Evolutionary conservation across 2,329 filamentous ascomycete genomes (phyloP).

Genomic region (Myrmaecium sp.): DNA sequence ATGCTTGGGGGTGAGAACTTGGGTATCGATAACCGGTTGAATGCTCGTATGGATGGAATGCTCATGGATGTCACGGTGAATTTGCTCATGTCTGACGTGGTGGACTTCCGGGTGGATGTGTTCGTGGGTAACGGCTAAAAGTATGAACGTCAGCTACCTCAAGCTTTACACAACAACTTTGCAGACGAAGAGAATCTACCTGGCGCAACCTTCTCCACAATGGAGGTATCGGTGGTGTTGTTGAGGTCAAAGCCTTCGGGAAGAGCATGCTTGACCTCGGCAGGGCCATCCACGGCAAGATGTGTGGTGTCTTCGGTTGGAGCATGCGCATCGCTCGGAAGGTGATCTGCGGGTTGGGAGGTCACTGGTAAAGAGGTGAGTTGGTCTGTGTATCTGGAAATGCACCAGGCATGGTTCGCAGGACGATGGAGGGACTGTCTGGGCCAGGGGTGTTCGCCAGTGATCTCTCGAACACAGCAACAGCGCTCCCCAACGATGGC

Average conservation of each 20-base stretch:
- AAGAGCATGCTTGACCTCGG: background rate
- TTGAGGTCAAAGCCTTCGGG: constrained; percentile 1
- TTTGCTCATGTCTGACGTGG: constrained; percentile 29
- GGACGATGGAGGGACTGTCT: too few relatives aligned
- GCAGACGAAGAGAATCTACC: constrained; percentile 10
- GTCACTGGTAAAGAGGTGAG: too few relatives aligned
- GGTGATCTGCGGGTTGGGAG: too few relatives aligned
- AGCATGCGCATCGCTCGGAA: too few relatives aligned
- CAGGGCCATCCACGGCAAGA: background rate
- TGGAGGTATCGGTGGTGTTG: constrained; percentile 1
- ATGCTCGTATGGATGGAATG: constrained; percentile 35
- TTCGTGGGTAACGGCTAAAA: constrained; percentile 35
- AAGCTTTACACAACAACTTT: background rate
- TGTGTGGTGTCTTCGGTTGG: background rate
- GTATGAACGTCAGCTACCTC: constrained; percentile 11
- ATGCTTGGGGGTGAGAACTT: constrained; percentile 36
- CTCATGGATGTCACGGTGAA: constrained; percentile 37
- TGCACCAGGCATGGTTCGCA: too few relatives aligned
- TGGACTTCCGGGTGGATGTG: constrained; percentile 26
- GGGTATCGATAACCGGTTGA: constrained; percentile 35
- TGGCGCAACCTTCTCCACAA: constrained; percentile 18
- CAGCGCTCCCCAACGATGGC: too few relatives aligned
- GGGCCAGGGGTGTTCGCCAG: too few relatives aligned
- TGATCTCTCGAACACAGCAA: too few relatives aligned
- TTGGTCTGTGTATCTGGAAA: too few relatives aligned